A percentile compares a stretch with the other conserved stretches of the same genome.
These are phyloP conservation scores for Fusarium xyrophilum DNA, from an alignment of 2,329 filamentous ascomycete genomes.

Conservation along the genomic window DNA sequence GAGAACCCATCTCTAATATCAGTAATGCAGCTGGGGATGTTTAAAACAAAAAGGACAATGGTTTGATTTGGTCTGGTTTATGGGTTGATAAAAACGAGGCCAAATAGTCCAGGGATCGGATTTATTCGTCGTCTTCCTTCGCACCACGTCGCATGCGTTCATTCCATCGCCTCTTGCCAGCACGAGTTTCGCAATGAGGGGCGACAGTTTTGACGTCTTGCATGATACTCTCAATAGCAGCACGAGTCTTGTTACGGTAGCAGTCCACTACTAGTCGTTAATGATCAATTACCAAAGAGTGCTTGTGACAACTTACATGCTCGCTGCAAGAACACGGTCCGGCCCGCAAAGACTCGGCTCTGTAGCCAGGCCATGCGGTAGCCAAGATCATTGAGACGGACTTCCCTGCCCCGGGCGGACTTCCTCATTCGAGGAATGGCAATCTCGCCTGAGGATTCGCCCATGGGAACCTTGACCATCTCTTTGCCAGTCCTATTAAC, in stretches of 20 bases:
- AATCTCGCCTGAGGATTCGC: slow-evolving; percentile 76
- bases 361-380: slow-evolving; percentile 98
- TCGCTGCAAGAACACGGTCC: slow-evolving; percentile 87
- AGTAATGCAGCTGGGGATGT: slow-evolving; percentile 8
- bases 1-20: slow-evolving; percentile 29
- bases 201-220: slow-evolving; percentile 77
- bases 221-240: slow-evolving; percentile 78
- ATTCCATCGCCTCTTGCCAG: slow-evolving; percentile 80
- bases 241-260: slow-evolving; percentile 90
- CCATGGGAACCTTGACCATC: slow-evolving; percentile 67
- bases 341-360: slow-evolving; percentile 85
- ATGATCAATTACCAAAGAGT: background rate
- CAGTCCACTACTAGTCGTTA: slow-evolving; percentile 73
- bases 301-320: slow-evolving; percentile 70
- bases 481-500: slow-evolving; percentile 44
- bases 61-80: too few relatives aligned
- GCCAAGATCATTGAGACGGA: slow-evolving; percentile 90
- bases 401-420: slow-evolving; percentile 76
- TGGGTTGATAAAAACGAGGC: background rate
- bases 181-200: slow-evolving; percentile 87
- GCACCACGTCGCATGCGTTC: slow-evolving; percentile 58
- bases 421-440: slow-evolving; percentile 77
- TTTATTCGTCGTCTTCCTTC: slow-evolving; percentile 43
- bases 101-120: background rate
- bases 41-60: slow-evolving; percentile 16